These are phyloP conservation scores for Phellopilus nigrolimitatus DNA, from an alignment of 1,284 basidiomycete species.

Conservation along the genomic window DNA sequence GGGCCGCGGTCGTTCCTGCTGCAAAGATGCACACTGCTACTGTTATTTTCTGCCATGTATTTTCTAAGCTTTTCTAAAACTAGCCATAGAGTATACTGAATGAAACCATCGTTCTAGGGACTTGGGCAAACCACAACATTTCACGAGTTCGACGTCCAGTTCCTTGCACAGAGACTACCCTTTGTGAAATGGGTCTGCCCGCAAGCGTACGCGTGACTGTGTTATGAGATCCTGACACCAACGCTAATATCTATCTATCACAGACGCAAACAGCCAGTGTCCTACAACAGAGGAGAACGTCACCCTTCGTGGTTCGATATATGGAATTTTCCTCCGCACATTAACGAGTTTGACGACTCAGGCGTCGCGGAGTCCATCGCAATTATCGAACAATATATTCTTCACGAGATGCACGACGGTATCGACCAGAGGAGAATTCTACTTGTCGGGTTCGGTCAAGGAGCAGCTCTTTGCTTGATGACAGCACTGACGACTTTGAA, in stretches of 20 bases:
- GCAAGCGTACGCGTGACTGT: slow-evolving; percentile 34
- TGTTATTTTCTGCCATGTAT: slow-evolving; percentile 36
- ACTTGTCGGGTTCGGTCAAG: slow-evolving; percentile 43
- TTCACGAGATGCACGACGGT: slow-evolving; percentile 35
- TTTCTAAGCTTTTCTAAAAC: slow-evolving; percentile 11
- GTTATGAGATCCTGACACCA: background rate
- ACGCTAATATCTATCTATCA: background rate
- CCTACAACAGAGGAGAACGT: slow-evolving; percentile 29
- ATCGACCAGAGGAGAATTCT: slow-evolving; percentile 34
- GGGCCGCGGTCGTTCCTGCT: background rate
- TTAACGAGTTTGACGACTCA: slow-evolving; percentile 35
- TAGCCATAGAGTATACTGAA: background rate
- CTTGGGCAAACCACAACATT: slow-evolving; percentile 35
- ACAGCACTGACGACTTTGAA: slow-evolving; percentile 38
- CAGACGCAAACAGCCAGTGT: slow-evolving; percentile 29
- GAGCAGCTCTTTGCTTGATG: slow-evolving; percentile 37
- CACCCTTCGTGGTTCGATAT: slow-evolving; percentile 46
- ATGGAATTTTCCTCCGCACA: slow-evolving; percentile 34
- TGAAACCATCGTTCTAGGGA: slow-evolving; percentile 28
- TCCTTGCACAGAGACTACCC: slow-evolving; percentile 34
- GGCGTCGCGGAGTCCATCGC: slow-evolving; percentile 35
- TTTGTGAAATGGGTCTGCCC: slow-evolving; percentile 40
- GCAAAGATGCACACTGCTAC: slow-evolving; percentile 27
- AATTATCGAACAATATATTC: slow-evolving; percentile 36
- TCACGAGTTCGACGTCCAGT: slow-evolving; percentile 33